Percentiles rank a stretch among this genome's conserved stretches.
Conservation (phyloP, 805 yeast species). For the Dipodascus geniculatus region DNA sequence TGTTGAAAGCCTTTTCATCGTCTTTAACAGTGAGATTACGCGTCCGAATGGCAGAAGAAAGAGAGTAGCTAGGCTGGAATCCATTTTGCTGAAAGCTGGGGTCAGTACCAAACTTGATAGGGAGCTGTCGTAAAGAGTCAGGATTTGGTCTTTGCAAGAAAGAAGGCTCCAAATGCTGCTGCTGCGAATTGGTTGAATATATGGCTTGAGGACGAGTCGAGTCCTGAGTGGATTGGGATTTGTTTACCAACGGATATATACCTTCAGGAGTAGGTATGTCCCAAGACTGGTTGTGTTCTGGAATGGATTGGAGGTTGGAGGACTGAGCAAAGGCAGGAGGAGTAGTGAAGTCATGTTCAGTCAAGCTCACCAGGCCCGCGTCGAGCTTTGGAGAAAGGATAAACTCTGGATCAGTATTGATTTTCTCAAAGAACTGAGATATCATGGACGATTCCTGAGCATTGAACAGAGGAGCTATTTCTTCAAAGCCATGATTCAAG, state of each 20-base stretch:
- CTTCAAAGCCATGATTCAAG: not conserved
- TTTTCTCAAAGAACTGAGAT: slow-evolving; percentile 20
- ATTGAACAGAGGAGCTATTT: slow-evolving; percentile 9
- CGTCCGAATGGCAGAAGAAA: not conserved
- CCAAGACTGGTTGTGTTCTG: not conserved
- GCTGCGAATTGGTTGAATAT: not conserved
- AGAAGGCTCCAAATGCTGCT: not conserved
- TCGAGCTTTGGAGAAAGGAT: slow-evolving; percentile 22
- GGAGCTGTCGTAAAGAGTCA: not conserved
- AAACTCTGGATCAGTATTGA: slow-evolving; percentile 22
- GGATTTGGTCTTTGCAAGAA: not conserved
- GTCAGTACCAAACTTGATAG: not conserved
- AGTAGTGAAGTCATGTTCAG: slow-evolving; percentile 1
- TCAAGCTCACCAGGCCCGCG: slow-evolving; percentile 10
- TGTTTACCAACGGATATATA: not conserved
- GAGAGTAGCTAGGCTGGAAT: not conserved
- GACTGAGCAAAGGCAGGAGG: not conserved
- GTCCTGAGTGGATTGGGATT: not conserved
- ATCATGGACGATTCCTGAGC: slow-evolving; percentile 22
- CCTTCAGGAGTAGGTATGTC: not conserved
- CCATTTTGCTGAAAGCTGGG: slow-evolving; percentile 1
- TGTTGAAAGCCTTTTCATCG: not conserved
- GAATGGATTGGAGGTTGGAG: not conserved
- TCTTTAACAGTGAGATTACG: not conserved
- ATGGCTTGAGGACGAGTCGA: not conserved